Base-by-base conservation (phyloP, 2,329 filamentous ascomycete species). In the Tothia fuscella region DNA sequence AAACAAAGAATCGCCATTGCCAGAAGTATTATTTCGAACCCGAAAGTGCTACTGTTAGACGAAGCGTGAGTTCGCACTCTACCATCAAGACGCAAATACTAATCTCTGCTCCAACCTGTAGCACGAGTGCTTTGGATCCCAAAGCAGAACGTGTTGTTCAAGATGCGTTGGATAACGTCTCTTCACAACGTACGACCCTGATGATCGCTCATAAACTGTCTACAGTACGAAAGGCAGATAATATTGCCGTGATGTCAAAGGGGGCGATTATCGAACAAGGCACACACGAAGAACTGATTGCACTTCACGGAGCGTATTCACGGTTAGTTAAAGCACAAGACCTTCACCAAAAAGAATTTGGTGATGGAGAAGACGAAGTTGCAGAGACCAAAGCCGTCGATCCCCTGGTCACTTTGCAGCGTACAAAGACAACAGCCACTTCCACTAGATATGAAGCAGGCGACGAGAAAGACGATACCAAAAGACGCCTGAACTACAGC, bases 1-100 rank as follows among this genome's bases (percentile, higher is more conserved):
- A 68, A 72, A 38, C 76, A 80, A 50, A 63, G 75, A 6, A 62
- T 80, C 39, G 72, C 72, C 6, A 61, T 79, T 4, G 74, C 76
- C 1, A 62, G 74, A 16, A 58, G 58, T 3, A 57, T 80, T 12
- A 67, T 79, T 28, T 63, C 68, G 4, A 63, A 77, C 33, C 74
- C 74, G 2, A 63, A 62, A 36, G 68, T 80, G 6, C 59, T 79
- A 3, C 63, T 80, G 9, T 60, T 79, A 2, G 76, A 80, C 34
- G 76, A 80, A 51, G 31, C n/a, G n/a, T n/a, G n/a, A n/a, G n/a
- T n/a, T n/a, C n/a, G n/a, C n/a, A n/a, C n/a, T n/a, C n/a, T n/a
- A n/a, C n/a, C n/a, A n/a, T n/a, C n/a, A n/a, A n/a, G n/a, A n/a
- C 74, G n/a, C n/a, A n/a, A n/a, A n/a, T n/a, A n/a, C n/a, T n/a